These are phyloP conservation scores for Pleurotus platypus DNA, from an alignment of 768 basidiomycete genomes.

Conservation along the genomic window DNA sequence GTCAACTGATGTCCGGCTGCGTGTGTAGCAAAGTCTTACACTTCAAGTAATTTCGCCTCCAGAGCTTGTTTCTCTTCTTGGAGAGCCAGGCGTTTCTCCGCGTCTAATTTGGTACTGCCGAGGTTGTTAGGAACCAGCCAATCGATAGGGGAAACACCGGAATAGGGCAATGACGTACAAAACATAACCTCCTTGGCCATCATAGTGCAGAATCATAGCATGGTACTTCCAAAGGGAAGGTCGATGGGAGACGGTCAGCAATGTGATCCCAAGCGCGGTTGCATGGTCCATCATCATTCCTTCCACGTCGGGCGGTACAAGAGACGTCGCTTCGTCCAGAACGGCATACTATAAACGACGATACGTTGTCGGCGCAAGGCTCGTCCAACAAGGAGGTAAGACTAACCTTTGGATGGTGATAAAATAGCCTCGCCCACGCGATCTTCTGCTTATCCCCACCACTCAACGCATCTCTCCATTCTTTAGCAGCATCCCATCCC, in stretches of 20 bases:
- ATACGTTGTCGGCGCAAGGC: not conserved
- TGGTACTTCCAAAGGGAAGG: conserved; percentile 95
- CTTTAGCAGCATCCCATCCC: conserved; percentile 87
- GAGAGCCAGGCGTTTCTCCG: conserved; percentile 82
- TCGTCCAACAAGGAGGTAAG: not conserved
- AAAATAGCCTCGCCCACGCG: conserved; percentile 95
- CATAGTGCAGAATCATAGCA: conserved; percentile 83
- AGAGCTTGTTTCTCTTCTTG: conserved; percentile 93
- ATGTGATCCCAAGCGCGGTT: conserved; percentile 80
- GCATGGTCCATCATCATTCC: conserved; percentile 95
- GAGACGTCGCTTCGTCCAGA: conserved; percentile 92
- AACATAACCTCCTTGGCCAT: conserved; percentile 92
- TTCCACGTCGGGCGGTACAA: conserved; percentile 91
- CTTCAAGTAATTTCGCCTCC: conserved; percentile 81
- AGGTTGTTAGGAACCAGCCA: conserved; percentile 5
- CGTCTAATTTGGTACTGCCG: conserved; percentile 79
- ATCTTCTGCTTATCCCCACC: conserved; percentile 98
- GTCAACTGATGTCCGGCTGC: not conserved
- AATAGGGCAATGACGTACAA: conserved; percentile 56
- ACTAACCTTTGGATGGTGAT: conserved; percentile 85
- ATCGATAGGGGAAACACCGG: not conserved
- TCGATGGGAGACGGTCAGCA: conserved; percentile 93
- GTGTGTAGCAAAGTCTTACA: conserved; percentile 46
- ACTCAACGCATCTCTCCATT: conserved; percentile 92
- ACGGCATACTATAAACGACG: conserved; percentile 74